Evolutionary conservation across 495 filamentous ascomycete genomes (phyloP).

Genomic region (Bacidia gigantensis): DNA sequence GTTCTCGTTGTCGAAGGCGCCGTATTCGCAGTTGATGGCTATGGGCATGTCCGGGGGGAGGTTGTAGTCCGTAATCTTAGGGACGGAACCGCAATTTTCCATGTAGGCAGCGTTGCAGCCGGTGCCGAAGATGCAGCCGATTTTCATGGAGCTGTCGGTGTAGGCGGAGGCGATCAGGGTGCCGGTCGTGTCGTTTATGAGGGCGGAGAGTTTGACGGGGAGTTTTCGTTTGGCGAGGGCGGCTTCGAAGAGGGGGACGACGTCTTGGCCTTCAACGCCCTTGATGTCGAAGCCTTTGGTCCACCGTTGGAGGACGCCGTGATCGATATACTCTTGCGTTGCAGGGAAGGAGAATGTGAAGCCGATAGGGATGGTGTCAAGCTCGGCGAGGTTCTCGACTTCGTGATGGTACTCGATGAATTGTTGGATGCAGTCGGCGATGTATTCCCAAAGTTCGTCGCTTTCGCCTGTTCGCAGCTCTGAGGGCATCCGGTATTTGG

Average conservation of each 20-base stretch:
- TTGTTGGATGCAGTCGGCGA: constrained; percentile 91
- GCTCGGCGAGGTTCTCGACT: constrained; percentile 42
- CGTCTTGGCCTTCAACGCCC: constrained; percentile 88
- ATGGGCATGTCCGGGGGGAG: constrained; percentile 81
- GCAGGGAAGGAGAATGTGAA: constrained; percentile 99
- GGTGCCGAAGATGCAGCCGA: constrained; percentile 97
- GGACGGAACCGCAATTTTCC: constrained; percentile 80
- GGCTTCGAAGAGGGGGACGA: constrained; percentile 83
- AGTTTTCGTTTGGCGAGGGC: constrained; percentile 70
- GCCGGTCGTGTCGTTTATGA: constrained; percentile 97
- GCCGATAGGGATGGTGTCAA: constrained; percentile 65
- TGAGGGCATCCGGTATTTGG: constrained; percentile 94
- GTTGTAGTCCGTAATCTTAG: constrained; percentile 87
- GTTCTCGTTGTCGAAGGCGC: constrained; percentile 96
- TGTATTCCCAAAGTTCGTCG: constrained; percentile 94
- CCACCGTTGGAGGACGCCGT: constrained; percentile 92
- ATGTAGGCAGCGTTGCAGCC: constrained; percentile 98
- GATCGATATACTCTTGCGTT: constrained; percentile 91
- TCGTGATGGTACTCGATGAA: constrained; percentile 88
- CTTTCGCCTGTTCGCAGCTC: constrained; percentile 82
- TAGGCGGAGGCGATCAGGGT: constrained; percentile 98
- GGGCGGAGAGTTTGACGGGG: constrained; percentile 81
- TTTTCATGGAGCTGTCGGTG: constrained; percentile 80
- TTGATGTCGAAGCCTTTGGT: constrained; percentile 98
- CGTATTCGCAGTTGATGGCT: constrained; percentile 99